Evolutionary conservation across 2,329 filamentous ascomycete species (phyloP), one percentile per base, ranked within the genome.

Genomic region (Dactylellina parvicollis): DNA sequence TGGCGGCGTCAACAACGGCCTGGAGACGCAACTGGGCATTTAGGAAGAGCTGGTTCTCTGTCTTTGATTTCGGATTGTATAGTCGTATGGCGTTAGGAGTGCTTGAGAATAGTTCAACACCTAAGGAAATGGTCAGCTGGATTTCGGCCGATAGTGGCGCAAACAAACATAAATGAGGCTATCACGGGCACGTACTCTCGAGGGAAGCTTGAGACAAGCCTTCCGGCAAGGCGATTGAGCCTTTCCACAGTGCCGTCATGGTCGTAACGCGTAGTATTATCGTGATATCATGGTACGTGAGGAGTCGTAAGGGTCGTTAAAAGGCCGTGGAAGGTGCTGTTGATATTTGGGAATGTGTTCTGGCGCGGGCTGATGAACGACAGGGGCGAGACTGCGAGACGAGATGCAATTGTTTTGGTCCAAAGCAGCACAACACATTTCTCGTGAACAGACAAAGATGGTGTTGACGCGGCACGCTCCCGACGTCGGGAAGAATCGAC

Each of bases 231-330:
- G 47, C 30, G 32, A 73, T 61, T 1, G 34, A 18, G 54, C 69
- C 69, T 20, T 54, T 55, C 69, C 69, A 73, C 8, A 73, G 69
- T 4, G 54, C 38, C 10, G 60, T 50, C 69, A 66, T 73, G 12
- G 22, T 32, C 18, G n/a, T 12, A 10, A 59, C 28, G 8, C 28
- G 32, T 30, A 18, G 22, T 22, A 38, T 38, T 65, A 65, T 65
- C 67, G 60, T 55, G 60, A 34, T 34, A 73, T 73, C 69, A 60
- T 72, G 30, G 22, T 28, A 30, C 30, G 54, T 47, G 46, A 55
- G 22, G 56, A 42, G 30, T 60, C 38, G 54, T 57, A 12, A 56
- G 14, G 49, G 32, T 8, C 18, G 52, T 56, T 9, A 28, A 4
- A 42, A 24, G 18, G 49, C 30, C 18, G 20, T 9, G 16, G 9